Evolutionary conservation across 2,329 filamentous ascomycete genomes (phyloP).

Genomic region (Paraconiothyrium sp.): DNA sequence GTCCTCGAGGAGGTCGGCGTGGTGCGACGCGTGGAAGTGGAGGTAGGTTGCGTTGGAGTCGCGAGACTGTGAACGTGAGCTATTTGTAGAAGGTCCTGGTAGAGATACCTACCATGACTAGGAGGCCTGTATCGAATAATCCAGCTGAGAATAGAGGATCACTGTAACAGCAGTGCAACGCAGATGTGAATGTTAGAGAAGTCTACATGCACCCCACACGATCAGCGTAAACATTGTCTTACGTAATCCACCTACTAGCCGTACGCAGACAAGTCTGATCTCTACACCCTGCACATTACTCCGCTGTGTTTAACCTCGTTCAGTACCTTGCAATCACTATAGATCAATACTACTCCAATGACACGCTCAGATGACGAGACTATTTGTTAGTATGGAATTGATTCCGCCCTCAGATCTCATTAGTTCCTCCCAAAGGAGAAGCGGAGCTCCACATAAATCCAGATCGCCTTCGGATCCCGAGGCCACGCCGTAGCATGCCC

Average conservation of each 20-base stretch:
- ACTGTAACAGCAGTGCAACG: background rate
- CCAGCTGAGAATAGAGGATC: background rate
- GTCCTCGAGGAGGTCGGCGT: constrained; percentile 80
- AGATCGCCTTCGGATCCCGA: background rate
- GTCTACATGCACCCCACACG: background rate
- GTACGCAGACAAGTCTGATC: background rate
- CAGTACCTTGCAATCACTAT: no score
- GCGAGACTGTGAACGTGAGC: constrained; percentile 60
- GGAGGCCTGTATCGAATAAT: background rate
- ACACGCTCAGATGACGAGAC: background rate
- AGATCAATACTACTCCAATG: background rate
- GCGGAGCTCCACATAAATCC: background rate
- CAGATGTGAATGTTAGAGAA: background rate
- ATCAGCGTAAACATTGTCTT: background rate
- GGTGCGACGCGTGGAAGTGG: constrained; percentile 75
- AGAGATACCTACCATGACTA: background rate
- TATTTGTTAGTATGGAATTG: background rate
- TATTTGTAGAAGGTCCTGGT: background rate
- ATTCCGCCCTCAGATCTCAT: background rate
- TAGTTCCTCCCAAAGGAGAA: background rate
- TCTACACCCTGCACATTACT: background rate
- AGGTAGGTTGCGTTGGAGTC: constrained; percentile 79
- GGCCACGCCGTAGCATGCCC: background rate
- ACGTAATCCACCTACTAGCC: background rate
- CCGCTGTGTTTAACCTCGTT: no score